Evolutionary conservation across 2,329 filamentous ascomycete genomes (phyloP).

Genomic region (Apiospora koreana): DNA sequence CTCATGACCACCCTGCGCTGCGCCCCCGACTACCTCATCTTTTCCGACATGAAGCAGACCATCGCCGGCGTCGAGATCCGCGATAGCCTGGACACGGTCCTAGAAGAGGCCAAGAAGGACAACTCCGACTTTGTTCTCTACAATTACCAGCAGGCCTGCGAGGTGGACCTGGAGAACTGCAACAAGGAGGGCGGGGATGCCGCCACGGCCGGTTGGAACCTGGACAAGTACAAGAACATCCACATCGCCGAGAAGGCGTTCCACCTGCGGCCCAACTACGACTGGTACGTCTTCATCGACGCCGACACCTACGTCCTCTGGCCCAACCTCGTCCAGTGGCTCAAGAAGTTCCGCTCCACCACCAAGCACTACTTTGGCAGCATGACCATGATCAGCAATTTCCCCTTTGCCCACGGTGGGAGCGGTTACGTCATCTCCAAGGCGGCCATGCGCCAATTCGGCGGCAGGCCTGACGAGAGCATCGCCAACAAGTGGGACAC

Average conservation of each 20-base stretch:
- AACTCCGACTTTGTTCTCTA: slow-evolving; percentile 55
- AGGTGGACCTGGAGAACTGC: slow-evolving; percentile 46
- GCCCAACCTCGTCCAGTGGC: slow-evolving; percentile 52
- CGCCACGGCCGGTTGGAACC: slow-evolving; percentile 46
- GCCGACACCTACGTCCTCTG: slow-evolving; percentile 60
- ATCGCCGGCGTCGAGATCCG: slow-evolving; percentile 46
- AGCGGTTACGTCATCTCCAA: slow-evolving; percentile 56
- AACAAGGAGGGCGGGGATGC: slow-evolving; percentile 31
- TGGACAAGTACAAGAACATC: slow-evolving; percentile 65
- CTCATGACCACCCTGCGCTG: slow-evolving; percentile 54
- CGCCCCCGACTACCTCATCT: slow-evolving; percentile 54
- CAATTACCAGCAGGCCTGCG: slow-evolving; percentile 45
- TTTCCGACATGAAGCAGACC: slow-evolving; percentile 55
- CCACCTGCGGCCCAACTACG: slow-evolving; percentile 47
- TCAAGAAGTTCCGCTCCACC: slow-evolving; percentile 43
- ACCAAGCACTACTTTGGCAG: slow-evolving; percentile 53
- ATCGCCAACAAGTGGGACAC: slow-evolving; percentile 50
- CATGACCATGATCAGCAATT: slow-evolving; percentile 41
- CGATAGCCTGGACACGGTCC: slow-evolving; percentile 48
- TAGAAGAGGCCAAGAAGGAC: slow-evolving; percentile 41
- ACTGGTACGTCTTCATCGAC: slow-evolving; percentile 63
- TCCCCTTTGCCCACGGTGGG: slow-evolving; percentile 57
- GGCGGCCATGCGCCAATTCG: slow-evolving; percentile 51
- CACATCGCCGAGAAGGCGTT: slow-evolving; percentile 60
- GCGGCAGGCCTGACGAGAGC: slow-evolving; percentile 37